phyloP scores from a whole-genome alignment of 192 early-diverging fungal species.

The Podila verticillata region DNA sequence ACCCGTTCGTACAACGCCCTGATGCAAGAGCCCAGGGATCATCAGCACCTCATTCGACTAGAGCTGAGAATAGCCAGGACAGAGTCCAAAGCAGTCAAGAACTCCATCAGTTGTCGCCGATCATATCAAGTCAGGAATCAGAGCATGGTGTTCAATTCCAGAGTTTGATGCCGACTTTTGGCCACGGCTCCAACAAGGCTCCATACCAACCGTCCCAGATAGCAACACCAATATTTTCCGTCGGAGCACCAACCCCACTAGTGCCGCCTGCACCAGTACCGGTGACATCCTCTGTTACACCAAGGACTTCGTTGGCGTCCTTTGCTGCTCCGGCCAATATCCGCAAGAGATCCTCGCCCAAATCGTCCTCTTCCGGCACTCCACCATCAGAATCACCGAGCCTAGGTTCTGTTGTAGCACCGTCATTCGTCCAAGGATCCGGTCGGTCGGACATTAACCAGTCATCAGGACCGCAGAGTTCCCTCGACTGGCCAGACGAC shows the following conservation, averaged over 20 bases:
- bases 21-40: not conserved
- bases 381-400: not conserved
- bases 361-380: not conserved
- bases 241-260: not conserved
- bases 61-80: not conserved
- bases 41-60: not conserved
- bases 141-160: slow-evolving; percentile 20
- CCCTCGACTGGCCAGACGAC: slow-evolving; percentile 24
- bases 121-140: not conserved
- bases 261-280: not conserved
- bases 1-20: not conserved
- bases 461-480: not conserved
- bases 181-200: slow-evolving; percentile 1
- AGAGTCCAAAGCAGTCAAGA: too few relatives aligned
- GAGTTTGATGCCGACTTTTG: slow-evolving; percentile 19
- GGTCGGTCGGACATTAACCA: too few relatives aligned
- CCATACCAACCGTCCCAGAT: not conserved
- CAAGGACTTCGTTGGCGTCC: slow-evolving; percentile 7
- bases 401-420: too few relatives aligned
- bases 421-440: too few relatives aligned
- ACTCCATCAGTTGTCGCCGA: not conserved
- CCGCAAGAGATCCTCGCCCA: slow-evolving; percentile 15
- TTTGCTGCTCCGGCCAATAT: slow-evolving; percentile 33
- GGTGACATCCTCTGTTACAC: slow-evolving; percentile 6
- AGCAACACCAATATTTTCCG: not conserved